Evolutionary conservation across 2,329 filamentous ascomycete species (phyloP), one percentile per base, ranked within the genome.

Genomic region (Rhinocladiella mackenziei): DNA sequence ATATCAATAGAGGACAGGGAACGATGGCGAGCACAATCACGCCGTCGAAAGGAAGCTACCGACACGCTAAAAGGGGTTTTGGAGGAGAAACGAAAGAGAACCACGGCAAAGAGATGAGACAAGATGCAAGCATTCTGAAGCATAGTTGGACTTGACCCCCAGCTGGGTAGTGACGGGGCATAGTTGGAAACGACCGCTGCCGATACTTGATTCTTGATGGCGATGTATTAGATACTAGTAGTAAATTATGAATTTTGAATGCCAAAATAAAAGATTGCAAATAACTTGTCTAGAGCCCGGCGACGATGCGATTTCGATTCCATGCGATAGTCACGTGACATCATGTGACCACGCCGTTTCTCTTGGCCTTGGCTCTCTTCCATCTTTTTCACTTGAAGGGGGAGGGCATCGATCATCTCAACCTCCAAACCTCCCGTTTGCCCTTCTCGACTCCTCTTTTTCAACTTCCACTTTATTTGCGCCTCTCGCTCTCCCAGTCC

Each of bases 1-100:
- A 31, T 55, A 8, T 39, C 51, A n/a, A 30, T 25, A 22, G 56
- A 58, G 26, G 56, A 58, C 28, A 44, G 37, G 22, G 53, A 55
- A 25, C 48, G 39, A 45, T 57, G 54, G 54, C 47, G 47, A 28
- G 47, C 45, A 11, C 56, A 57, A 35, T 48, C 52, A 10, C 45
- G 38, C 15, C 50, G 55, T 35, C 50, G 47, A 20, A 56, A 56
- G 34, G 54, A 50, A n/a, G 52, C 51, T 9, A 48, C 56, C 13
- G 32, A n/a, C 26, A 31, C 55, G 30, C 43, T 58, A 18, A 53
- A 49, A 31, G 45, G 39, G 13, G 51, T 56, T 14, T 36, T 58
- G 30, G 35, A 41, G 31, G 43, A 51, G 13, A 53, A 50, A 39
- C 47, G 53, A 35, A 52, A 43, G 31, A 44, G 43, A 31, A 13